Conservation (phyloP, 1,139 yeast genomes). For the Zhuliangozyma blackwelliae region DNA sequence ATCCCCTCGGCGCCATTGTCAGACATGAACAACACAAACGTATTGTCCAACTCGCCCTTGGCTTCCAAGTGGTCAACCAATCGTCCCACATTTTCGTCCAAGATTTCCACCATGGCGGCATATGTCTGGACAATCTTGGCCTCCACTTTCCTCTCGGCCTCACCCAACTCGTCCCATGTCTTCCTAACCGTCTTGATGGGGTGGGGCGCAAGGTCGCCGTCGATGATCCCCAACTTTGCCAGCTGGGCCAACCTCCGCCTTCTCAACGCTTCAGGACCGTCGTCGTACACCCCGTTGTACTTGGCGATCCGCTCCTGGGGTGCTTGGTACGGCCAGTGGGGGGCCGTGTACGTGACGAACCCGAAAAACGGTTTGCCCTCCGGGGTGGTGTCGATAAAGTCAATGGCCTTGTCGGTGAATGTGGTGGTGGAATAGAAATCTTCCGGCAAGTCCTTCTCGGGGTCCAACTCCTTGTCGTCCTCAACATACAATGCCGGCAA, state of each 20-base stretch:
- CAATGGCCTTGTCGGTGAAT: conserved; percentile 42
- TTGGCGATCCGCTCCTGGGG: too few relatives aligned
- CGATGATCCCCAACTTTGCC: too few relatives aligned
- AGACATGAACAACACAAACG: conserved; percentile 52
- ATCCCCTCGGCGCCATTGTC: conserved; percentile 63
- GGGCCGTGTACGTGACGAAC: too few relatives aligned
- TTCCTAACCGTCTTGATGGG: conserved; percentile 15
- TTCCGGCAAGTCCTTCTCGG: conserved; percentile 35
- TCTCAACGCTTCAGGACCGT: conserved; percentile 21
- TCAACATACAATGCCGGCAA: conserved; percentile 34
- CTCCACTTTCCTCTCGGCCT: conserved; percentile 30
- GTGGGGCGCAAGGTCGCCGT: too few relatives aligned
- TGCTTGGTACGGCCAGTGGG: too few relatives aligned
- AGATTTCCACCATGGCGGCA: conserved; percentile 58
- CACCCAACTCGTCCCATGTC: conserved; percentile 30
- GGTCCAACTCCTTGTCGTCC: conserved; percentile 31
- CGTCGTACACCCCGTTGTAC: too few relatives aligned
- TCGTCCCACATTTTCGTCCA: conserved; percentile 48
- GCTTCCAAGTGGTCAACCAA: conserved; percentile 36
- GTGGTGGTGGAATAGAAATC: conserved; percentile 44
- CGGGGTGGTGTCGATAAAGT: conserved; percentile 17
- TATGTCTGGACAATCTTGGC: conserved; percentile 49
- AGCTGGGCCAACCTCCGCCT: conserved; percentile 25
- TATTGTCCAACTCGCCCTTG: conserved; percentile 45
- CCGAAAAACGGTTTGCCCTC: too few relatives aligned